Base-by-base conservation (phyloP, 2,329 filamentous ascomycete species). In the Fusarium vanettenii region DNA sequence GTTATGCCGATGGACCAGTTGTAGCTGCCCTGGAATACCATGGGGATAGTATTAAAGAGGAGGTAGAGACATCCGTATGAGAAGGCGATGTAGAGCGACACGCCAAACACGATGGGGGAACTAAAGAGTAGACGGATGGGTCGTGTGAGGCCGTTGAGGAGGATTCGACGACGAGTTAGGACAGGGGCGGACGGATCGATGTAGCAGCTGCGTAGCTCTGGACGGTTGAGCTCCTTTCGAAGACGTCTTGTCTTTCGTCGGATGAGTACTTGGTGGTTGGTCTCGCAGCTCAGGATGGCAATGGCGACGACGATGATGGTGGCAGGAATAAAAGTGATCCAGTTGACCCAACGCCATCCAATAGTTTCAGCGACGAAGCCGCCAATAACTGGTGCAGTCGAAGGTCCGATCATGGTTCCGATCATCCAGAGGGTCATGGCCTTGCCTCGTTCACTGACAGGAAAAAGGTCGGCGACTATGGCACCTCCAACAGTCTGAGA, bases 351-450 rank as follows among this genome's bases (percentile, higher is more conserved):
- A 14, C 87, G 82, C 87, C 87, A 89, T 11, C 87, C 87, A 16
- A 87, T 86, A 2, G 82, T 84, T 50, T 87, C 81, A 2, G 85
- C 82, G 6, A 89, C 80, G 69, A 86, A 89, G 10, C 86, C 88
- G 3, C 87, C 87, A 8, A 86, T 82, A 16, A 89, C 73, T 1
- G 87, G 87, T 0, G 85, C 88, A 8, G 85, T 70, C 0, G 85
- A 85, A 0, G 87, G 87, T 0, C 90, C 90, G 8, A 89, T 87
- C 22, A 92, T 87, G 2, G 92, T 90, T 0, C 91, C 89, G 81
- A 88, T 73, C 52, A 87, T 85, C 82, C 88, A 90, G 20, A 87
- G 81, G 2, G 87, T 86, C 68, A 89, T 85, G 52, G 87, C 87
- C 22, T 82, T 81, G 18, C 88, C 84, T 65, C 87, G 82, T 76